Percentiles rank a stretch among this genome's conserved stretches.
phyloP scores from a whole-genome alignment of 371 early-diverging fungal species.

The Syncephalis fuscata region DNA sequence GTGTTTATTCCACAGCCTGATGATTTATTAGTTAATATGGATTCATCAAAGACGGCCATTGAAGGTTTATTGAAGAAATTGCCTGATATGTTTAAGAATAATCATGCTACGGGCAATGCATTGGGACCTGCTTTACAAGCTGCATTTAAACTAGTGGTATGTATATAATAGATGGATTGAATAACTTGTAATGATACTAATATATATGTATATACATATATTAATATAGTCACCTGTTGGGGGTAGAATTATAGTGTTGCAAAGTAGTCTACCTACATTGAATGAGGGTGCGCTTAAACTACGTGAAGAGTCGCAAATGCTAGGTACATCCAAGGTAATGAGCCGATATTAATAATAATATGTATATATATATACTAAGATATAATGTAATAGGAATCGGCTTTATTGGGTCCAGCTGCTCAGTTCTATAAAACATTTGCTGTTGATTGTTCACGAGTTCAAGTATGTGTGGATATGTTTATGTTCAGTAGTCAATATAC shows the following conservation, averaged over 20 bases:
- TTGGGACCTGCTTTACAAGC: constrained; percentile 77
- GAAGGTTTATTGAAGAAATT: constrained; percentile 56
- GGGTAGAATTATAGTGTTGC: constrained; percentile 80
- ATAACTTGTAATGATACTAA: neutral
- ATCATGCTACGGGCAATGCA: constrained; percentile 52
- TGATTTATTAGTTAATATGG: constrained; percentile 73
- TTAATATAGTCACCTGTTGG: constrained; percentile 43
- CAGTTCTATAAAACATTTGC: constrained; percentile 91
- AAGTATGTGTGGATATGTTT: constrained; percentile 88
- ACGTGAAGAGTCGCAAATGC: constrained; percentile 70
- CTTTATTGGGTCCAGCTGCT: constrained; percentile 63
- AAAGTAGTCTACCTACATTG: constrained; percentile 65
- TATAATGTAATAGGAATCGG: constrained; percentile 33
- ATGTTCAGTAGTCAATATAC: constrained; percentile 80
- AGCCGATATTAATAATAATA: neutral
- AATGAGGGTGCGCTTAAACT: constrained; percentile 64
- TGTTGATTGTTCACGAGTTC: constrained; percentile 77
- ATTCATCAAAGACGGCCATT: constrained; percentile 48
- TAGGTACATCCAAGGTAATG: constrained; percentile 59
- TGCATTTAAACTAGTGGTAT: constrained; percentile 63
- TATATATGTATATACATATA: neutral
- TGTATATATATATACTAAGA: neutral
- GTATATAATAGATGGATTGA: constrained; percentile 1
- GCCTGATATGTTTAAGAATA: constrained; percentile 69
- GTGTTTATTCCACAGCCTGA: constrained; percentile 71